A percentile compares a stretch with the other conserved stretches of the same genome.
Conservation (phyloP, 768 basidiomycete species). For the Suillus ampliporus region DNA sequence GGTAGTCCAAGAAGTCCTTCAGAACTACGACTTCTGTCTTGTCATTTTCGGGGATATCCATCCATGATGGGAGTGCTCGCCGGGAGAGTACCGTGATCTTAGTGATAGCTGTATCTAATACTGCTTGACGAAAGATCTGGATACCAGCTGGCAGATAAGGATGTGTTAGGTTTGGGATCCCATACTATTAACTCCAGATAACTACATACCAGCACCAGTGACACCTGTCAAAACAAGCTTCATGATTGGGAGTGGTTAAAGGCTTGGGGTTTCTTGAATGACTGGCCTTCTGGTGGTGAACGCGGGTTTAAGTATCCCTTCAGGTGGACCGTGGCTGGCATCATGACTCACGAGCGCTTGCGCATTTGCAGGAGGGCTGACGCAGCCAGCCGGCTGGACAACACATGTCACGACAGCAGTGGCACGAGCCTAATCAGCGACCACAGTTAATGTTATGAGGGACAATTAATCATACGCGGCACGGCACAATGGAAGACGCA, state of each 20-base stretch:
- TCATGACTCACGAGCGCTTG: neutral
- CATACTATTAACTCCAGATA: no score
- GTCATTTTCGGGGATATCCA: slow-evolving; percentile 28
- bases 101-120: slow-evolving; percentile 34
- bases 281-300: neutral
- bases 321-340: no score
- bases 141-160: slow-evolving; percentile 36
- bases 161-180: neutral
- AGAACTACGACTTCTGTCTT: slow-evolving; percentile 40
- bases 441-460: neutral
- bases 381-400: neutral
- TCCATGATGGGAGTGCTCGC: slow-evolving; percentile 39
- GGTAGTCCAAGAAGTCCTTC: slow-evolving; percentile 40
- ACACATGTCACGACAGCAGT: neutral
- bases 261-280: neutral
- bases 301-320: neutral
- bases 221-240: slow-evolving; percentile 39
- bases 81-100: slow-evolving; percentile 41
- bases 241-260: slow-evolving; percentile 20
- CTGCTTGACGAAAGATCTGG: slow-evolving; percentile 38
- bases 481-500: no score
- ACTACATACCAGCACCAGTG: slow-evolving; percentile 37
- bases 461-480: neutral
- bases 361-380: neutral
- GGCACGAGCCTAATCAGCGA: neutral